phyloP scores from a whole-genome alignment of 2,329 filamentous ascomycete species.

The Pyrenochaeta sp. region DNA sequence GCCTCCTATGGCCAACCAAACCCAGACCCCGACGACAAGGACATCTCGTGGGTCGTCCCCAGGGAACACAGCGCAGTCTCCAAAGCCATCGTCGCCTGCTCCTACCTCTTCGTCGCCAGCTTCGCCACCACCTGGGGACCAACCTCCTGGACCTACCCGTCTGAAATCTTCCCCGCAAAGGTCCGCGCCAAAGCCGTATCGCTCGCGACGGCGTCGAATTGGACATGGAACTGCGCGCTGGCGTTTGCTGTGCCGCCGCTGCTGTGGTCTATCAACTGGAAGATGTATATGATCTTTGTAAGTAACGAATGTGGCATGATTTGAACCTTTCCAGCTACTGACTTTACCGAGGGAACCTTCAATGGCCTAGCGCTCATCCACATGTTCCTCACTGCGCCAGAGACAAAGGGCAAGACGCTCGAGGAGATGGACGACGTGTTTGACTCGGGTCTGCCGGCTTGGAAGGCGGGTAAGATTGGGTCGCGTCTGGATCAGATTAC shows the following conservation, averaged over 20 bases:
- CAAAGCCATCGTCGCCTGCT: constrained; percentile 60
- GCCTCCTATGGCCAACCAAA: constrained; percentile 61
- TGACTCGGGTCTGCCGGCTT: constrained; percentile 45
- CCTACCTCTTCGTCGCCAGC: constrained; percentile 54
- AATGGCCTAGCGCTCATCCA: constrained; percentile 48
- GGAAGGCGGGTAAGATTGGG: constrained; percentile 37
- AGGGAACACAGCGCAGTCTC: constrained; percentile 60
- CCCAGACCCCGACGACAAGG: constrained; percentile 41
- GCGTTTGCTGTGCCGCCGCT: constrained; percentile 52
- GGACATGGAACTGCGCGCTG: constrained; percentile 51
- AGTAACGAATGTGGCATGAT: too few species aligned
- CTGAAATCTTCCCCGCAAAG: constrained; percentile 50
- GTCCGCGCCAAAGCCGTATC: constrained; percentile 52
- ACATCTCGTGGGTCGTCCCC: constrained; percentile 66
- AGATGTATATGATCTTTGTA: constrained; percentile 48
- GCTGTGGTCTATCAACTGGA: constrained; percentile 51
- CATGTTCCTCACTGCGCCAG: constrained; percentile 50
- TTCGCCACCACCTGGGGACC: constrained; percentile 54
- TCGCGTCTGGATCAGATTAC: constrained; percentile 46
- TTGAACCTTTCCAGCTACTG: not conserved
- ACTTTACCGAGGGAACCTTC: constrained; percentile 46
- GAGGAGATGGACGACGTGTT: constrained; percentile 53
- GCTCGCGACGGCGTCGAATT: constrained; percentile 49
- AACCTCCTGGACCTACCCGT: constrained; percentile 46
- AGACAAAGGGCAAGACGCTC: constrained; percentile 51